Evolutionary conservation across 2,329 filamentous ascomycete species (phyloP).

Genomic region (Chlorencoelia australis): DNA sequence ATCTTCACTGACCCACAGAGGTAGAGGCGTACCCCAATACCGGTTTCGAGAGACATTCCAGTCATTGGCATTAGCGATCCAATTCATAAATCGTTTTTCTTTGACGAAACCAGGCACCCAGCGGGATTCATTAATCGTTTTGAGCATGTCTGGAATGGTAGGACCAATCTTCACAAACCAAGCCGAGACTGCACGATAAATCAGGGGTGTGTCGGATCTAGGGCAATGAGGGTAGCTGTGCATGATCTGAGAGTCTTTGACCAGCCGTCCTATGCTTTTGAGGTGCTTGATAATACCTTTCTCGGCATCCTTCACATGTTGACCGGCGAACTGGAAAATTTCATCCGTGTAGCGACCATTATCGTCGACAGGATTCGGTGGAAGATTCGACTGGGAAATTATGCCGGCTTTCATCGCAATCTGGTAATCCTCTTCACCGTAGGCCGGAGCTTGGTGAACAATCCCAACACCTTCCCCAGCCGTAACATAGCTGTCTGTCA

Average conservation of each 20-base stretch:
- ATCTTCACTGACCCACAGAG: slow-evolving; percentile 86
- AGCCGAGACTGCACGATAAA: slow-evolving; percentile 82
- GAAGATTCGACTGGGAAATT: slow-evolving; percentile 63
- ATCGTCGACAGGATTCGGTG: slow-evolving; percentile 89
- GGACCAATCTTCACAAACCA: slow-evolving; percentile 90
- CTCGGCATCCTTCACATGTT: slow-evolving; percentile 86
- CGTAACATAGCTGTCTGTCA: slow-evolving; percentile 80
- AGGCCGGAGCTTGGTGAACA: slow-evolving; percentile 87
- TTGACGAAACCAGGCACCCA: slow-evolving; percentile 91
- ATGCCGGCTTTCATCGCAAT: slow-evolving; percentile 68
- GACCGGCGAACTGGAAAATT: slow-evolving; percentile 71
- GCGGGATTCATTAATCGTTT: slow-evolving; percentile 79
- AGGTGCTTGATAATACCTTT: slow-evolving; percentile 88
- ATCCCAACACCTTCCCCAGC: slow-evolving; percentile 86
- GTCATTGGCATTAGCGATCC: slow-evolving; percentile 84
- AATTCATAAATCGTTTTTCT: slow-evolving; percentile 81
- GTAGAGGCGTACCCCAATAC: slow-evolving; percentile 92
- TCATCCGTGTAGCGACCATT: slow-evolving; percentile 68
- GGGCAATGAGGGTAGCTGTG: slow-evolving; percentile 94
- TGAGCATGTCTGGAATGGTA: slow-evolving; percentile 79
- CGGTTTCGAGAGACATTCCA: slow-evolving; percentile 93
- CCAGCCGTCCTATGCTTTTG: slow-evolving; percentile 63
- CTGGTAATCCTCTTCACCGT: slow-evolving; percentile 93
- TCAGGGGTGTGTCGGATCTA: slow-evolving; percentile 88
- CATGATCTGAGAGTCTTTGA: slow-evolving; percentile 78